phyloP scores from a whole-genome alignment of 2,329 filamentous ascomycete genomes.

The Calonectria leucothoes region DNA sequence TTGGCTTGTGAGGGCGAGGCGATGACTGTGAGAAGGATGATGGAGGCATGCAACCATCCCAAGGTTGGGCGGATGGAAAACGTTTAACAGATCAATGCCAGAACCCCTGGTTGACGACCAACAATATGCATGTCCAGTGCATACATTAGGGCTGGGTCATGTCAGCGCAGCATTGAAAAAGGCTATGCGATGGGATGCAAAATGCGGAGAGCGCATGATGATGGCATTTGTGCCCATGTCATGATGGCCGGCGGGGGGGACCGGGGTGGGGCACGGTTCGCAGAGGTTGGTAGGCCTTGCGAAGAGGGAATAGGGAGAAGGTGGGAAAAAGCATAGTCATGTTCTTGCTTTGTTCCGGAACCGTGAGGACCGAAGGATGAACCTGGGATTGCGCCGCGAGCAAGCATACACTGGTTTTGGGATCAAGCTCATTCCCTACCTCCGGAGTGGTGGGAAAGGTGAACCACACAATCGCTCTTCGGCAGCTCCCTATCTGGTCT shows the following conservation, averaged over 20 bases:
- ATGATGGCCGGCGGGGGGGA: background rate
- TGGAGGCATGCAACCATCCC: slow-evolving; percentile 9
- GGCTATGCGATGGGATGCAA: slow-evolving; percentile 14
- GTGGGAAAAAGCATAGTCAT: background rate
- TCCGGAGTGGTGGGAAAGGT: background rate
- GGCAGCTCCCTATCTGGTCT: slow-evolving; percentile 4
- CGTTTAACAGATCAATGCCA: background rate
- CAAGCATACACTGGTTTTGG: background rate
- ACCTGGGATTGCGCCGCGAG: background rate
- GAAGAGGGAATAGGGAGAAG: background rate
- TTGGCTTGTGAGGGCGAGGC: background rate
- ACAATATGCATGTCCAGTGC: background rate
- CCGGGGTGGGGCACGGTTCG: background rate
- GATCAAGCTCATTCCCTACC: background rate
- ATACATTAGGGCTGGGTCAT: slow-evolving; percentile 6
- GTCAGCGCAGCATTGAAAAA: slow-evolving; percentile 15
- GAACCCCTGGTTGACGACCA: slow-evolving; percentile 13
- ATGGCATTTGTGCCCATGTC: slow-evolving; percentile 19
- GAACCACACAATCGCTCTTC: background rate
- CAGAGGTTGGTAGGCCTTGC: background rate
- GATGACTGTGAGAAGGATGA: background rate
- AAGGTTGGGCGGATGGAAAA: slow-evolving; percentile 23
- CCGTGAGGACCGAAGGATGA: background rate
- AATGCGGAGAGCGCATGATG: slow-evolving; percentile 20
- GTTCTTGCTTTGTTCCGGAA: background rate